phyloP scores from a whole-genome alignment of 2,329 filamentous ascomycete species.

The Chrysoporthe puriensis region DNA sequence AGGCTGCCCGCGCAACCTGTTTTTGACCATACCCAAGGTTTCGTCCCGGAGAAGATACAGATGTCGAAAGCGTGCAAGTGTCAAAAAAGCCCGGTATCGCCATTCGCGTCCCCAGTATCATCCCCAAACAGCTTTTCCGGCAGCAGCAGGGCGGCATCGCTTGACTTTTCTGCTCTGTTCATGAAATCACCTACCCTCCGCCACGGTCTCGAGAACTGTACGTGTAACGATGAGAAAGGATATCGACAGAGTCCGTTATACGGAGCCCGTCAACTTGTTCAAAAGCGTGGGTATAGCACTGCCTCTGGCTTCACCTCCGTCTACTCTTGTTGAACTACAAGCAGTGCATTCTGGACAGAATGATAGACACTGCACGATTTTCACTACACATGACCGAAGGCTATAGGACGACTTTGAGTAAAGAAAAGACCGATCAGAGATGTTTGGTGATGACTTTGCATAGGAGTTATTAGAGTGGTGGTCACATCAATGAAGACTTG shows the following conservation, averaged over 20 bases:
- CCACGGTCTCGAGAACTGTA: constrained; percentile 5
- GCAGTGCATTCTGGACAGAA: background rate
- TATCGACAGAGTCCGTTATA: background rate
- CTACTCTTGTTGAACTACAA: background rate
- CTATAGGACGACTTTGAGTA: background rate
- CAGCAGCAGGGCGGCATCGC: background rate
- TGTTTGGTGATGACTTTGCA: background rate
- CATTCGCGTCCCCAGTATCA: background rate
- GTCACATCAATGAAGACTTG: background rate
- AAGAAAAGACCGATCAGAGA: background rate
- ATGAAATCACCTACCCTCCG: constrained; percentile 15
- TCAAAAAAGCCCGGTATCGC: constrained; percentile 1
- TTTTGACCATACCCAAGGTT: background rate
- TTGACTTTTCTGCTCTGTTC: constrained; percentile 18
- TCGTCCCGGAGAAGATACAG: background rate
- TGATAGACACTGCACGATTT: background rate
- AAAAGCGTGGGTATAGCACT: background rate
- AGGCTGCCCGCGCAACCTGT: constrained; percentile 13
- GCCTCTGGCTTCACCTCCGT: background rate
- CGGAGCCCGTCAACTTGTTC: no score
- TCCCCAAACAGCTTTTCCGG: background rate
- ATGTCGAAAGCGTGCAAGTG: constrained; percentile 8
- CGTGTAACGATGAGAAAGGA: background rate
- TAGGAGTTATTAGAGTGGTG: background rate
- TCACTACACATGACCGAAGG: background rate